phyloP scores from a whole-genome alignment of 352 stramenopile species.

The Pythium diclinum region DNA sequence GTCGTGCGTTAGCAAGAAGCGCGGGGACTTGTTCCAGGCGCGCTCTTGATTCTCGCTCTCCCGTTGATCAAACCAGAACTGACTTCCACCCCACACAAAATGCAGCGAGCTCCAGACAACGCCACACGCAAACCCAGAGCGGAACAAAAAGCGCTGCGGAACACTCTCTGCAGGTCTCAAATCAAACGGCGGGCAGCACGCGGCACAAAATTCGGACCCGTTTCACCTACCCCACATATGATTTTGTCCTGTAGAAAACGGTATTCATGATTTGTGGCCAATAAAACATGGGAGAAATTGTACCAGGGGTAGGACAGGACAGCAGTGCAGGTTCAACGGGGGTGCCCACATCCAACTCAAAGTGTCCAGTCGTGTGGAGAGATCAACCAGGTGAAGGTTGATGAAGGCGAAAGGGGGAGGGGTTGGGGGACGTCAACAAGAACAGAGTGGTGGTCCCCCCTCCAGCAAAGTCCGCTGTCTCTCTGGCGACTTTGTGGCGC shows the following conservation, averaged over 20 bases:
- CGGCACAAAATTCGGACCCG: not conserved
- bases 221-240: slow-evolving; percentile 2
- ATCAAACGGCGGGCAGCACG: slow-evolving; percentile 4
- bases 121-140: slow-evolving; percentile 12
- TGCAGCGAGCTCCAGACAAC: not conserved
- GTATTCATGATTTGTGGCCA: not conserved
- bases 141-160: not conserved
- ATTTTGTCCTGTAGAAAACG: not conserved
- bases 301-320: not conserved
- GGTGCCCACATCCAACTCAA: not conserved
- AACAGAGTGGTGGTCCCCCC: not conserved
- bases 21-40: not conserved
- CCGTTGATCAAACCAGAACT: slow-evolving; percentile 61
- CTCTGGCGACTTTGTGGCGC: not conserved
- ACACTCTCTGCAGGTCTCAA: slow-evolving; percentile 1
- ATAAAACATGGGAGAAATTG: not conserved
- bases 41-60: slow-evolving; percentile 11
- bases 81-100: slow-evolving; percentile 31
- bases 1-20: slow-evolving; percentile 21
- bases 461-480: not conserved
- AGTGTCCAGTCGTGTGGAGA: not conserved
- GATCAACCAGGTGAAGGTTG: slow-evolving; percentile 1
- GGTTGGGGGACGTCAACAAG: not conserved
- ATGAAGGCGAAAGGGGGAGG: not conserved
- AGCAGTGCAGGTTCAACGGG: not conserved